Evolutionary conservation across 2,329 filamentous ascomycete genomes (phyloP).

Genomic region (Trichoderma pleuroti): DNA sequence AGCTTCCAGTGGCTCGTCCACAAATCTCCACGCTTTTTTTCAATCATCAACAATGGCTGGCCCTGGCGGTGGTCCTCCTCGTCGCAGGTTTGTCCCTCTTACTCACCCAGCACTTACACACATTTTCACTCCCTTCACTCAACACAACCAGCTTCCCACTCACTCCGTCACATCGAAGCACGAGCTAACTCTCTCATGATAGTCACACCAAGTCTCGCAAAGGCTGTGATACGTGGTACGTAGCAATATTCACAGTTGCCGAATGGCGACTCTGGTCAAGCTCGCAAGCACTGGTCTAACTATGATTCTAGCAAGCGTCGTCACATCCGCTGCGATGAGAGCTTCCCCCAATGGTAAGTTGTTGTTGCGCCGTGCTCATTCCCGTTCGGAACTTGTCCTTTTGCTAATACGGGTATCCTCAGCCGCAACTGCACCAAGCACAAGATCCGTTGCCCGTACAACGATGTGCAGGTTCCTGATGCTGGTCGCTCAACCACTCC

Average conservation of each 20-base stretch:
- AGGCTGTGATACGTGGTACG: conserved; percentile 87
- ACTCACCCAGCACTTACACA: background rate
- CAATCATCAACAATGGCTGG: conserved; percentile 68
- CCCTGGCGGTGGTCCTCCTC: conserved; percentile 88
- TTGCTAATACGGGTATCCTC: conserved; percentile 23
- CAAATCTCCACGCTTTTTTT: conserved; percentile 36
- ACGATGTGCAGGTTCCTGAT: conserved; percentile 70
- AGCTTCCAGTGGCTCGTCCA: conserved; percentile 26
- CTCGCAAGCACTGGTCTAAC: background rate
- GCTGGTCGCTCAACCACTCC: conserved; percentile 58
- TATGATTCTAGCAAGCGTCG: conserved; percentile 65
- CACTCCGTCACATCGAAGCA: background rate
- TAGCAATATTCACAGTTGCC: conserved; percentile 15
- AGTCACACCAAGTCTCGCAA: conserved; percentile 99
- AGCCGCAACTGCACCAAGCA: conserved; percentile 99
- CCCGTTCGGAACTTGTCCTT: background rate
- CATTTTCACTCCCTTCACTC: background rate
- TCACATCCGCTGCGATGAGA: conserved; percentile 97
- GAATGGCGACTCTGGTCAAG: background rate
- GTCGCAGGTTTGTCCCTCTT: conserved; percentile 52
- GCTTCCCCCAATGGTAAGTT: conserved; percentile 89
- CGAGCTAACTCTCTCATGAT: conserved; percentile 22
- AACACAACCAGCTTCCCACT: background rate
- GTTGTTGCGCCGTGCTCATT: background rate
- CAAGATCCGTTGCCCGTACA: conserved; percentile 97